Evolutionary conservation across 2,329 filamentous ascomycete species (phyloP), one percentile per base, ranked within the genome.

Genomic region (Phyllosticta citribraziliensis): DNA sequence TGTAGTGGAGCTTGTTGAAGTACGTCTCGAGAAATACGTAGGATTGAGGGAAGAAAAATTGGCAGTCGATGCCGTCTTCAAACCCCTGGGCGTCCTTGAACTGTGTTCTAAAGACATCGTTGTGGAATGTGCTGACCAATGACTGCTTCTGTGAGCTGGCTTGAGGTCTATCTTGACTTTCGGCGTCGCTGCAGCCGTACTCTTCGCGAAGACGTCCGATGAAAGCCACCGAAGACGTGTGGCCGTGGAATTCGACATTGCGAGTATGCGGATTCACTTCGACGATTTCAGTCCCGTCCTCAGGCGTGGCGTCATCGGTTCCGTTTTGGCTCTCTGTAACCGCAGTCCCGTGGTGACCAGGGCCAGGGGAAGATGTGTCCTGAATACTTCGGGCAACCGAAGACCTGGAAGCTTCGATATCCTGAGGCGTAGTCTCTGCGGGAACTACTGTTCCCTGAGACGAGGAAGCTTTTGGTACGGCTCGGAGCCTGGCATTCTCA

Each of bases 1-100:
- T 74, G 60, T 77, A 77, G 63, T 80, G 78, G 5, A 80, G 73
- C 35, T 76, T 79, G 12, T 77, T 74, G 59, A 80, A 80, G 67
- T 79, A 80, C 12, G 73, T 74, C 62, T 78, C 75, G 57, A 80
- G 69, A 35, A 80, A 80, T 1, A 72, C 66, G 61, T 76, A 75
- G 6, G 76, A 77, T 53, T 80, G 74, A 1, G 74, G 73, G 57
- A 76, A 77, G 54, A 78, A 74, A 60, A 72, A 75, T n/a, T 73
- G 64, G 25, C 69, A 66, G 3, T 66, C 65, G n/a, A 58, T 6
- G 17, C 51, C 51, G 3, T 64, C 62, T 65, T 63, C 19, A 54
- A 58, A 25, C 24, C 55, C 51, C 58, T 56, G 30, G 53, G 47
- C 33, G 22, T 54, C 56, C 14, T 62, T 64, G 19, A 33, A 47